Base-by-base conservation (phyloP, 305 asterid species). In the Fraxinus latifolia region DNA sequence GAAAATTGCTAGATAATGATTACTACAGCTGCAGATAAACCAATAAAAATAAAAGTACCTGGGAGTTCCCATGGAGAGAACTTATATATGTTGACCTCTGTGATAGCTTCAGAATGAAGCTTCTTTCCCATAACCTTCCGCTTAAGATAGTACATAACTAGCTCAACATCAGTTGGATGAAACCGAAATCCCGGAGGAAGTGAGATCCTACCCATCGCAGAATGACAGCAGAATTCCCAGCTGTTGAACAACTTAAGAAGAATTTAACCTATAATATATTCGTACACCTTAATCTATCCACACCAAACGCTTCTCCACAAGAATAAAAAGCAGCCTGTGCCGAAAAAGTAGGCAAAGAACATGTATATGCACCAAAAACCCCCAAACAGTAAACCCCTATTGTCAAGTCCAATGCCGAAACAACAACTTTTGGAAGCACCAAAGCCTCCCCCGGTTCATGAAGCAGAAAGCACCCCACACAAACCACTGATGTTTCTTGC, bases 121-220 rank as follows among this genome's bases (percentile, higher is more conserved):
- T 86, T 90, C 88, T 85, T 93, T 78, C 98, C 96, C 89, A 84
- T 31, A 17, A 94, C 80, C 85, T 94, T 94, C 85, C 95, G 87
- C 87, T 95, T 95, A 19, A 95, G 94, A 87, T 93, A 90, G 89
- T 93, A 95, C 92, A 94, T 81, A 34, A 94, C 73, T 81, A 95
- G 83, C 86, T 95, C 99, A 32, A 86, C 92, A 81, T 94, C 97
- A 36, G 98, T 95, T 0, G 99, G 99, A 83, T 94, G 95, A 85
- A 95, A 95, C 1, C 99, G 96, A 85, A 94, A 95, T 42, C 99
- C 98, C 7, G 97, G 98, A 70, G 95, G 90, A 74, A 95, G 94
- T 36, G 84, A 75, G 73, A 71, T 70, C 87, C 90, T 86, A 14
- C 82, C 90, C 92, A 88, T 88, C 34, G 25, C 4, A 39, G 21